Evolutionary conservation across 257 asterid genomes (phyloP), one percentile per base, ranked within the genome.

Genomic region (Primulina tabacum): DNA sequence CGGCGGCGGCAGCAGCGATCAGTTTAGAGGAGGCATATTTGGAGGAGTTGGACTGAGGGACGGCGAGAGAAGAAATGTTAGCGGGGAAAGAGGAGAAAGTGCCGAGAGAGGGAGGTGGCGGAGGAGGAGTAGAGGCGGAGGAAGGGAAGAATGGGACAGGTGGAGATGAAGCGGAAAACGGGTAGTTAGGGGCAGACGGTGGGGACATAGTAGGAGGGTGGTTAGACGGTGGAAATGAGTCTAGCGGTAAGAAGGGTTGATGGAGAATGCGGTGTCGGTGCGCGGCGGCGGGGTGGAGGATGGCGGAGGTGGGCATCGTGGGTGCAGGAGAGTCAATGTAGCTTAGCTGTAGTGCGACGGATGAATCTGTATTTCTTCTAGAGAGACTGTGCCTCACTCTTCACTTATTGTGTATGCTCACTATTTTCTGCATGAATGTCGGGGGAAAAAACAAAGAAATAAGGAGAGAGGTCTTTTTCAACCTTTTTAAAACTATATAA

Each of bases 11-110:
- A 17, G 79, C 88, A 8, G 78, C 77, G 38, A 86, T 76, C 58
- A 86, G 92, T 65, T 93, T 87, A 17, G 89, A 53, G 62, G 89
- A 77, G 55, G 85, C 17, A 56, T 83, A 60, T 34, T 72, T 83
- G 71, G 94, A 65, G 53, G 83, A 81, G 71, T 96, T 56, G 17
- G 84, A 12, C 18, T 67, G 78, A 1, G 95, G 89, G 58, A 80
- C 76, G 60, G 35, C 63, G 2, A 83, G 79, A 0, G 84, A 74
- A 10, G 89, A 79, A 10, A 84, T 76, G 76, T 86, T 86, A 11
- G 81, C 89, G 20, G 99, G 97, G 53, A 87, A 83, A 65, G 86
- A 73, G 14, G 92, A 89, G 38, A 74, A 69, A 4, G 89, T 72
- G 29, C 86, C 64, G 8, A 83, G 81, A 1, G 87, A 55, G 38